Evolutionary conservation across 768 basidiomycete species (phyloP).

Genomic region (Tulasnella sp.): DNA sequence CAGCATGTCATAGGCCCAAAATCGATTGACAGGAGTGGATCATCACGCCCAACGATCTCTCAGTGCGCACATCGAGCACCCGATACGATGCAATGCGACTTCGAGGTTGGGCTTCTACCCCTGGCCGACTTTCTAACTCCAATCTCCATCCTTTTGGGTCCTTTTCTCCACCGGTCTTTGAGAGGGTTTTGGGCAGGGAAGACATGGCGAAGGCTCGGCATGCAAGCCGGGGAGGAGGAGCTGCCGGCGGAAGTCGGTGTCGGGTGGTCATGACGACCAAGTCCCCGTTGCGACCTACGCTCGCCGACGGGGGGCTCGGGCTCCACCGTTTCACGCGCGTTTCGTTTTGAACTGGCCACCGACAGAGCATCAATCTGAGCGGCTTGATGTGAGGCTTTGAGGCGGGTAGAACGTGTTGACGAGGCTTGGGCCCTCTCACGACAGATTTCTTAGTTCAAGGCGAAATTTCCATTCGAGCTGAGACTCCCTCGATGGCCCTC

Average conservation of each 20-base stretch:
- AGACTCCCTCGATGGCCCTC: background rate
- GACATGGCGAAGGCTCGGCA: background rate
- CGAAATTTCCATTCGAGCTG: background rate
- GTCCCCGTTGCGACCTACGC: slow-evolving; percentile 7
- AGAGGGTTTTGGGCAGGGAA: background rate
- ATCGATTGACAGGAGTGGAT: slow-evolving; percentile 8
- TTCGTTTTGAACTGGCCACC: background rate
- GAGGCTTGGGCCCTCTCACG: background rate
- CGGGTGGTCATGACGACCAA: slow-evolving; percentile 6
- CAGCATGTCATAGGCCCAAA: background rate
- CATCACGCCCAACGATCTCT: slow-evolving; percentile 5
- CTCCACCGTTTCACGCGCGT: background rate
- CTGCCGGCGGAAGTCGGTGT: slow-evolving; percentile 12
- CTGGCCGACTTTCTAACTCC: background rate
- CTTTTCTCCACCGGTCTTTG: background rate
- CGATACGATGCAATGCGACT: background rate
- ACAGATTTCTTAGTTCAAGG: background rate
- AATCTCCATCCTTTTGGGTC: background rate
- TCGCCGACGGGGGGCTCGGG: background rate
- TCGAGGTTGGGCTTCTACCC: background rate
- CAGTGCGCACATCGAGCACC: background rate
- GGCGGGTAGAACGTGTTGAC: too few species aligned
- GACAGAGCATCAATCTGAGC: background rate
- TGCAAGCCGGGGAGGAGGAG: background rate
- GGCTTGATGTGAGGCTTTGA: background rate